Evolutionary conservation across 2,329 filamentous ascomycete species (phyloP), one percentile per base, ranked within the genome.

Genomic region (Clarireedia hainanense): DNA sequence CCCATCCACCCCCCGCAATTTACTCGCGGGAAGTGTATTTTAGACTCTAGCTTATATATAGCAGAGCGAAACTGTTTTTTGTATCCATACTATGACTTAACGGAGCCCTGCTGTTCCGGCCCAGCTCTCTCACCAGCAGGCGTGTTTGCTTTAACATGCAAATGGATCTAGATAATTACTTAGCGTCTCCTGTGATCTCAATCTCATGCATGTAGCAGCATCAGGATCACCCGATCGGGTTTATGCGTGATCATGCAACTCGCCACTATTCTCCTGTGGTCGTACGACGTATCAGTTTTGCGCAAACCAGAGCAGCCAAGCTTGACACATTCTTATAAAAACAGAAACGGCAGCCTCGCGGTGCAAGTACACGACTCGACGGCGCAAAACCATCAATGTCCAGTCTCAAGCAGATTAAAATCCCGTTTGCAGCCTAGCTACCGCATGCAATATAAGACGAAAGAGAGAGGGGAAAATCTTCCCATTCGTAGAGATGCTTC

Each of bases 171-270:
- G 24, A 55, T 43, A 26, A 15, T 43, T 10, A 17, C 17, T 24
- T 46, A 26, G 42, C 42, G 15, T 45, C 51, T 47, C 52, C 37
- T 26, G 52, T 55, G 52, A 50, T 47, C 23, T 50, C 14, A 50
- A 36, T 20, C 36, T 45, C 46, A 50, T 55, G 52, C 47, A 50
- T 55, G 47, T 30, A 55, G 15, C 36, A 55, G 27, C 23, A 45
- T 50, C 26, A 50, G 45, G 36, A 55, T 55, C 24, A 42, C 23
- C 36, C 30, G 17, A 37, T 15, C 47, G 52, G 52, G 36, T 23
- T 37, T 55, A 42, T 55, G 46, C 52, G 26, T 55, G 30, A 20
- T 49, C 45, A 47, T 55, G 37, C 17, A 37, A 43, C 46, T 50
- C 26, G 36, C 9, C 27, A 6, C 37, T 24, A 49, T 42, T 9